phyloP scores from a whole-genome alignment of 345 rosid species.

The Zanthoxylum bungeanum region DNA sequence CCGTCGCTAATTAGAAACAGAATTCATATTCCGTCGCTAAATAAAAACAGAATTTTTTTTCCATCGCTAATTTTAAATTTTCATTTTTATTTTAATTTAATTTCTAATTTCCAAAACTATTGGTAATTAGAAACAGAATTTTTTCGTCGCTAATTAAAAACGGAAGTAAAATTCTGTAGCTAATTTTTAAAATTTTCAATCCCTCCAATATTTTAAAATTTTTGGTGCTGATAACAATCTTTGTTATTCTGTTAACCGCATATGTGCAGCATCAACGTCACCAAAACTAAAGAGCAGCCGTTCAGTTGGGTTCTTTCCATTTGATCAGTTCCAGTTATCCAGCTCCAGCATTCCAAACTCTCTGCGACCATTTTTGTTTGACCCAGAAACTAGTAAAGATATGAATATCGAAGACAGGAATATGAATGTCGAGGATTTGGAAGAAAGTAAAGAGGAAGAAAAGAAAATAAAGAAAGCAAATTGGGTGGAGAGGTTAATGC shows the following conservation, averaged over 20 bases:
- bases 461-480: constrained; percentile 46
- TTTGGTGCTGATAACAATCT: constrained; percentile 73
- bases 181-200: too few relatives aligned
- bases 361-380: constrained; percentile 50
- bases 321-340: constrained; percentile 59
- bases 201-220: too few relatives aligned
- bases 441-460: constrained; percentile 24
- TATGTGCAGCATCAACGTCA: constrained; percentile 39
- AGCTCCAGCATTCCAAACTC: constrained; percentile 53
- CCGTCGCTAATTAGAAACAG: too few relatives aligned
- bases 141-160: too few relatives aligned
- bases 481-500: constrained; percentile 73
- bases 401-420: constrained; percentile 25
- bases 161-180: too few relatives aligned
- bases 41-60: too few relatives aligned
- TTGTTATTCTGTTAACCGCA: constrained; percentile 35
- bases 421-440: constrained; percentile 13
- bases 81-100: too few relatives aligned
- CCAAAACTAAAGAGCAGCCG: constrained; percentile 55
- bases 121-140: too few relatives aligned
- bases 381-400: constrained; percentile 47
- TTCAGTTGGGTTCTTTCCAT: constrained; percentile 56
- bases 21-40: too few relatives aligned
- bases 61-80: too few relatives aligned
- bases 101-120: too few relatives aligned